A percentile compares a stretch with the other conserved stretches of the same genome.
phyloP scores from a whole-genome alignment of 179 eudicot genomes.

The Amaranthus tricolor region DNA sequence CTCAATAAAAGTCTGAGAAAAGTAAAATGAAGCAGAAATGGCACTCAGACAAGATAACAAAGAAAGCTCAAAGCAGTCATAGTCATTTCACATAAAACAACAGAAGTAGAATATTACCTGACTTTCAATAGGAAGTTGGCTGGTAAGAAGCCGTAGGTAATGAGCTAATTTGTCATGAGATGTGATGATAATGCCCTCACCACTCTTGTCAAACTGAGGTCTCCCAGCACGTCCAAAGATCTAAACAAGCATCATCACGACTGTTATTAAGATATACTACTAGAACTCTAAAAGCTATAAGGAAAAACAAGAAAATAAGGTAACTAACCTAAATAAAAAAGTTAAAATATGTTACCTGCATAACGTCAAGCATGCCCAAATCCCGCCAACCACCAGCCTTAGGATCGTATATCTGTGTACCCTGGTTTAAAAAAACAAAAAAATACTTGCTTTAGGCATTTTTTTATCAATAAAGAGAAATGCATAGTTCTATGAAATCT shows the following conservation, averaged over 20 bases:
- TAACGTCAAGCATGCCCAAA: constrained; percentile 99
- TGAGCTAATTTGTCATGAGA: constrained; percentile 89
- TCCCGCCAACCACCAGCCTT: constrained; percentile 99
- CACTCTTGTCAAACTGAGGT: constrained; percentile 99
- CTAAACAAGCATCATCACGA: constrained; percentile 34
- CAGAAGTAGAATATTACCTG: constrained; percentile 49
- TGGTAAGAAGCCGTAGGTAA: constrained; percentile 83
- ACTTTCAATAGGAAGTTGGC: constrained; percentile 99
- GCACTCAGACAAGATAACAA: neutral
- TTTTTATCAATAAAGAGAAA: neutral
- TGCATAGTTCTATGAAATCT: neutral
- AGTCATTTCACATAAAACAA: neutral
- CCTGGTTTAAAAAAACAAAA: constrained; percentile 47
- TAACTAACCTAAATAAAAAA: neutral
- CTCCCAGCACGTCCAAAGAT: constrained; percentile 99
- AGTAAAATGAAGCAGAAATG: neutral
- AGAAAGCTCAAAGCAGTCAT: constrained; percentile 4
- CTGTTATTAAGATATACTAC: constrained; percentile 4
- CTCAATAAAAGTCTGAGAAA: too few relatives aligned
- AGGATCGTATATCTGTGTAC: constrained; percentile 96
- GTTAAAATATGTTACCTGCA: constrained; percentile 61
- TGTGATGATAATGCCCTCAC: constrained; percentile 98
- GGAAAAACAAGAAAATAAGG: neutral
- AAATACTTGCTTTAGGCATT: constrained; percentile 17
- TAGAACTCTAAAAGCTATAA: neutral